Conservation (phyloP, 164 flowering plant species). For the Chimonanthus salicifolius region DNA sequence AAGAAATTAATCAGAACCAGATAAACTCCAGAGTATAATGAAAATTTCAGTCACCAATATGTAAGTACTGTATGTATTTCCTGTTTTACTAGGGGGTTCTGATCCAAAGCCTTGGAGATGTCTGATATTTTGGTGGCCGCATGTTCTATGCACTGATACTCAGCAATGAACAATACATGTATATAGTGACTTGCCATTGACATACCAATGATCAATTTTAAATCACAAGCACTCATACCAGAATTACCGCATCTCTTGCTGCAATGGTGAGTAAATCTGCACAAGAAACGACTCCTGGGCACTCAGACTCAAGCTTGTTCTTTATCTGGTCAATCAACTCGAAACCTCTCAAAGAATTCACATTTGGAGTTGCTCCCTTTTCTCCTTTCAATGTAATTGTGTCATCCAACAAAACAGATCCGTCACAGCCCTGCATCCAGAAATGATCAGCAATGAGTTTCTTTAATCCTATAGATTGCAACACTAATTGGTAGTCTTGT, state of each 20-base stretch:
- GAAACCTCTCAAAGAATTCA: constrained; percentile 64
- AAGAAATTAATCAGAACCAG: too few relatives aligned
- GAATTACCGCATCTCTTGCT: constrained; percentile 85
- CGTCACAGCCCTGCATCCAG: constrained; percentile 84
- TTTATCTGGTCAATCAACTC: constrained; percentile 66
- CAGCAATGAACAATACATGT: too few relatives aligned
- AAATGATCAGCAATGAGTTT: not conserved
- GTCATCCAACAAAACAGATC: constrained; percentile 82
- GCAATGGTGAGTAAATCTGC: constrained; percentile 90
- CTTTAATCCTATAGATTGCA: not conserved
- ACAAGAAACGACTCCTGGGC: constrained; percentile 87
- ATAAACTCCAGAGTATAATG: too few relatives aligned
- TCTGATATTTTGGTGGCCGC: too few relatives aligned
- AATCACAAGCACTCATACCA: constrained; percentile 40
- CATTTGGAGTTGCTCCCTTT: constrained; percentile 53
- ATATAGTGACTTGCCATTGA: too few relatives aligned
- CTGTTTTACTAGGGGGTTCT: too few relatives aligned
- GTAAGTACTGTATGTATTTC: too few relatives aligned
- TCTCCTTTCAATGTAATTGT: constrained; percentile 71
- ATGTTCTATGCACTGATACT: too few relatives aligned
- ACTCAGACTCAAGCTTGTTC: constrained; percentile 78
- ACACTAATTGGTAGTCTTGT: not conserved
- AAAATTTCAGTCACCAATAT: too few relatives aligned
- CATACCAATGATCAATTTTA: too few relatives aligned
- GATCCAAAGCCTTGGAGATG: too few relatives aligned